phyloP scores from a whole-genome alignment of 2,329 filamentous ascomycete species.

The Teratosphaeria viscida region DNA sequence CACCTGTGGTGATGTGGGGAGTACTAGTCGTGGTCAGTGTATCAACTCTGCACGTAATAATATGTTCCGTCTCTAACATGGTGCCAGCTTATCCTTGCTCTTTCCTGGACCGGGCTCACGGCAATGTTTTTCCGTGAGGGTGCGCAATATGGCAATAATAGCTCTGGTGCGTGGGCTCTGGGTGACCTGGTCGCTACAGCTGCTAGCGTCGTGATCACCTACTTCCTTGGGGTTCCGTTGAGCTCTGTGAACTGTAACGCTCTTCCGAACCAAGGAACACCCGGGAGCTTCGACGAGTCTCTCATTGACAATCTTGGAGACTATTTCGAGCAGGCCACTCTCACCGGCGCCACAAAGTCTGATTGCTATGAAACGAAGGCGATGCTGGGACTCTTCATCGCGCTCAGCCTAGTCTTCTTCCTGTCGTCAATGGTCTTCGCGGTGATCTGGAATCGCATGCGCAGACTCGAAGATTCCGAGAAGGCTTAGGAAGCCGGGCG shows the following conservation, averaged over 20 bases:
- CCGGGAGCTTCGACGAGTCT: neutral
- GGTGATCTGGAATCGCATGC: conserved; percentile 28
- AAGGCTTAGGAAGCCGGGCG: neutral
- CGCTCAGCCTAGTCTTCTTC: conserved; percentile 49
- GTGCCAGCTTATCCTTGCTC: neutral
- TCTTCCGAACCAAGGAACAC: neutral
- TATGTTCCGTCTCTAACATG: neutral
- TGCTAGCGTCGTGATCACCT: neutral
- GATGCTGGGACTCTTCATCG: conserved; percentile 77
- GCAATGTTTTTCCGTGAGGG: neutral
- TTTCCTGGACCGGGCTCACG: neutral
- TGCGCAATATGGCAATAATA: neutral
- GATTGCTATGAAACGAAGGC: conserved; percentile 79
- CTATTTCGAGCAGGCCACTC: neutral
- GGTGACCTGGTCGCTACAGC: neutral
- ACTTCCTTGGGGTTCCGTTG: neutral
- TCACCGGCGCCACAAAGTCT: conserved; percentile 47
- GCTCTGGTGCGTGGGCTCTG: neutral
- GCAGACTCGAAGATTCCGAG: neutral
- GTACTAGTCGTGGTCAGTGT: neutral
- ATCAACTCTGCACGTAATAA: neutral
- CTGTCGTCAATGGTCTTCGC: conserved; percentile 36
- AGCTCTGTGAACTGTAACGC: neutral
- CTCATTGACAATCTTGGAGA: neutral
- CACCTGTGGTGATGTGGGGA: neutral